Evolutionary conservation across 1,284 basidiomycete genomes (phyloP).

Genomic region (Rugiboletus extremiorientalis): DNA sequence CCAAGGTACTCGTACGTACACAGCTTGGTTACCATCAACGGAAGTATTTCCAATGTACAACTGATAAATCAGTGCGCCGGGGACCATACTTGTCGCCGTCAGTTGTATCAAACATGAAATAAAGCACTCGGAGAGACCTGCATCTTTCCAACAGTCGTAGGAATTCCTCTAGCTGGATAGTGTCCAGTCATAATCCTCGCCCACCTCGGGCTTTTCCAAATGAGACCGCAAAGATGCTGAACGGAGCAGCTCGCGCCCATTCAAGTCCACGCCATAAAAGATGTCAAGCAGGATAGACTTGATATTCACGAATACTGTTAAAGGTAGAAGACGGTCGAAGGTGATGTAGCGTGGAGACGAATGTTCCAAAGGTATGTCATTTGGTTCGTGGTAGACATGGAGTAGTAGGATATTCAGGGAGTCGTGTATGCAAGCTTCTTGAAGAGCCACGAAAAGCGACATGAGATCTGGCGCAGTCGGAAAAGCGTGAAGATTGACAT

Average conservation of each 20-base stretch:
- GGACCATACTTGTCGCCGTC: too few relatives aligned
- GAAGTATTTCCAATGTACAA: too few relatives aligned
- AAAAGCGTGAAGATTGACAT: background rate
- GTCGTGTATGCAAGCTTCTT: background rate
- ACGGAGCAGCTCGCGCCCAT: conserved; percentile 8
- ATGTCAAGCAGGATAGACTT: conserved; percentile 3
- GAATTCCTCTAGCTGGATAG: conserved; percentile 15
- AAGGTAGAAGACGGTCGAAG: conserved; percentile 6
- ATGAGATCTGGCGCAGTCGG: background rate
- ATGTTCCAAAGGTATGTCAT: background rate
- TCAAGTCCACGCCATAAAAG: conserved; percentile 2
- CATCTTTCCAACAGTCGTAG: conserved; percentile 16
- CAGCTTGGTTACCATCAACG: too few relatives aligned
- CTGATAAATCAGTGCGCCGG: too few relatives aligned
- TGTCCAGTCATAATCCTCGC: background rate
- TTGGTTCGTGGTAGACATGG: background rate
- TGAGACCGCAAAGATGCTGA: conserved; percentile 21
- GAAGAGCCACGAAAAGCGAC: conserved; percentile 7
- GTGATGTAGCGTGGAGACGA: background rate
- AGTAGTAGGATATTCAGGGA: background rate
- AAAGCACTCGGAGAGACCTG: conserved; percentile 6
- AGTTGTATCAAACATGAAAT: conserved; percentile 11
- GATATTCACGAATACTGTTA: conserved; percentile 15
- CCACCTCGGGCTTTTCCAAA: conserved; percentile 2
- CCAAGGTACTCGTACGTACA: too few relatives aligned